Evolutionary conservation across 179 eudicot genomes (phyloP).

Genomic region (Pouteria campechiana): DNA sequence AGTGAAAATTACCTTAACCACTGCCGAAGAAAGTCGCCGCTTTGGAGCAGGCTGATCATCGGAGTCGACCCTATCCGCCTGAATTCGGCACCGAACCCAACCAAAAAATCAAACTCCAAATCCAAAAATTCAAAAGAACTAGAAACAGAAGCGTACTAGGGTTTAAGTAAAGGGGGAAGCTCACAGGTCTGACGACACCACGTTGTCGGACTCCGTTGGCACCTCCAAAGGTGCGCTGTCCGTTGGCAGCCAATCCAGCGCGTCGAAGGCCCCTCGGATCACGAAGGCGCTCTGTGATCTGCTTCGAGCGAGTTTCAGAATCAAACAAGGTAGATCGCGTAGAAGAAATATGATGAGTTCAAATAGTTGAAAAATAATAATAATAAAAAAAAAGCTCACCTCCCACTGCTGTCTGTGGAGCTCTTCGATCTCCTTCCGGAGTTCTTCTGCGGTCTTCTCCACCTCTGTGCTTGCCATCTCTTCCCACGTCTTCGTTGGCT

Average conservation of each 20-base stretch:
- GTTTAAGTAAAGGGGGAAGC: not conserved
- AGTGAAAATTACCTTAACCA: conserved; percentile 52
- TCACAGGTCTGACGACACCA: conserved; percentile 57
- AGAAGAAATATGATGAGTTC: not conserved
- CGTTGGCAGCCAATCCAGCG: conserved; percentile 37
- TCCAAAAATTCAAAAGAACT: not conserved
- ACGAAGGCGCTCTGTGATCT: conserved; percentile 83
- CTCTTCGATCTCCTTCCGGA: conserved; percentile 77
- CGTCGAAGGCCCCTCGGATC: conserved; percentile 92
- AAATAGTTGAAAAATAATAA: not conserved
- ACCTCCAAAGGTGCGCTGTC: conserved; percentile 39
- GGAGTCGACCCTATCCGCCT: conserved; percentile 64
- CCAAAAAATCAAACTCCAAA: not conserved
- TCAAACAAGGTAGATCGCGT: not conserved
- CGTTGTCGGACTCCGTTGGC: conserved; percentile 43
- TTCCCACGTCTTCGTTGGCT: too few species aligned
- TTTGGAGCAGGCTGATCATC: conserved; percentile 75
- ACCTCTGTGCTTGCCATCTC: conserved; percentile 34
- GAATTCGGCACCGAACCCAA: too few species aligned
- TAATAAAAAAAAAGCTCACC: conserved; percentile 17
- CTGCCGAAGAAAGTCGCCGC: conserved; percentile 73
- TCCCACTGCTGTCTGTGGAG: conserved; percentile 78
- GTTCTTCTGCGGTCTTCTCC: conserved; percentile 73
- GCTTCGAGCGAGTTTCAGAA: not conserved
- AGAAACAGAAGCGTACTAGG: not conserved